Evolutionary conservation across 139 green algal genomes (phyloP).

Genomic region (Picochlorum sp.): DNA sequence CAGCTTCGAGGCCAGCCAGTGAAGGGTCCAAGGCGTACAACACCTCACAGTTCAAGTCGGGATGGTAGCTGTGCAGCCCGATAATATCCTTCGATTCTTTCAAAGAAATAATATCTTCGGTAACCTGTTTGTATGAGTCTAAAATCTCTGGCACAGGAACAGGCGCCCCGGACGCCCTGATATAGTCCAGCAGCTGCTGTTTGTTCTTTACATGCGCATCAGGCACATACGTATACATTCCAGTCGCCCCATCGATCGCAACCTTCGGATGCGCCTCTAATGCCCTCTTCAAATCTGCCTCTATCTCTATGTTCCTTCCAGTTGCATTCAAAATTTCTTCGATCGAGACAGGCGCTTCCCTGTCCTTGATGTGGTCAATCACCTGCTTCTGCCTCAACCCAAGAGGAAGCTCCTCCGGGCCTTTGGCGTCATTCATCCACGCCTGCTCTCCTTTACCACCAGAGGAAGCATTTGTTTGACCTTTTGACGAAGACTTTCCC

Average conservation of each 20-base stretch:
- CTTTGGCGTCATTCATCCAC: not conserved
- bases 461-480: slow-evolving; percentile 12
- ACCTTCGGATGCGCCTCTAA: slow-evolving; percentile 13
- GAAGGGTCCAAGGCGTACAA: slow-evolving; percentile 21
- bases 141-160: not conserved
- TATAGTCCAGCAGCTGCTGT: slow-evolving; percentile 16
- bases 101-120: not conserved
- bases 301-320: slow-evolving; percentile 1
- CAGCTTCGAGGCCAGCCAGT: slow-evolving; percentile 2
- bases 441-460: not conserved
- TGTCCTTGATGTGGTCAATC: slow-evolving; percentile 17
- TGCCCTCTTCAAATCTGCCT: slow-evolving; percentile 6
- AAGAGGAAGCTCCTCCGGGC: slow-evolving; percentile 1
- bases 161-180: not conserved
- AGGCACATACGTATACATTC: not conserved
- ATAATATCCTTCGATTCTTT: slow-evolving; percentile 16
- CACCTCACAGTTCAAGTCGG: slow-evolving; percentile 20
- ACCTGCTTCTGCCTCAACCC: slow-evolving; percentile 19
- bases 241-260: not conserved
- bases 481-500: slow-evolving; percentile 11
- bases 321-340: slow-evolving; percentile 7
- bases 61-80: slow-evolving; percentile 12
- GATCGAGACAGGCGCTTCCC: not conserved
- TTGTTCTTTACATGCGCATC: slow-evolving; percentile 22
- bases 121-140: not conserved